Percentiles rank a stretch among this genome's conserved stretches.
These are phyloP conservation scores for Cryphonectria nitschkei DNA, from an alignment of 2,329 filamentous ascomycete species.

Conservation along the genomic window DNA sequence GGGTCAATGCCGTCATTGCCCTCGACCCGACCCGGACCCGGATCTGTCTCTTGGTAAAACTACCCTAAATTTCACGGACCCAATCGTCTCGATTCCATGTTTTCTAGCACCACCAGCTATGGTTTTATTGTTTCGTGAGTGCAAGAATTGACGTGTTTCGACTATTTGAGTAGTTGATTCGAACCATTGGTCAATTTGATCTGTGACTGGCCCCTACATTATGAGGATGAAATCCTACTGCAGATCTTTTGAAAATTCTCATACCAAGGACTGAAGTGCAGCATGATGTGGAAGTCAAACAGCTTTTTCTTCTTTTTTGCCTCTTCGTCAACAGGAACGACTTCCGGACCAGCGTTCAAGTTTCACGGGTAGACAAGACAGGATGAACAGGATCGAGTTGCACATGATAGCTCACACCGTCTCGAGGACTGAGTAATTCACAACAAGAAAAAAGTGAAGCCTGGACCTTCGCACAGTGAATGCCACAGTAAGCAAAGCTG, in stretches of 20 bases:
- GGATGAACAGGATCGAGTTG: neutral
- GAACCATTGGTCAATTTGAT: no score
- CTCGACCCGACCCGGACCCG: no score
- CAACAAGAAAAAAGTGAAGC: no score
- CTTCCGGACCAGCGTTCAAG: neutral
- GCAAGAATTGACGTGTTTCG: no score
- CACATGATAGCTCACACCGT: neutral
- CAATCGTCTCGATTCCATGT: neutral
- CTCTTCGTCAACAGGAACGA: neutral
- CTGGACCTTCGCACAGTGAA: no score
- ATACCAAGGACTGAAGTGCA: neutral
- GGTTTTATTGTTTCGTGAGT: neutral
- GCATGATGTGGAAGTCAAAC: neutral
- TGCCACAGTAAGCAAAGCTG: no score
- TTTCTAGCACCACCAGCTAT: neutral
- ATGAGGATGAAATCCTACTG: neutral
- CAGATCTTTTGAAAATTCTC: neutral
- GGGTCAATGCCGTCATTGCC: constrained; percentile 12
- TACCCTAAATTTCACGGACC: neutral
- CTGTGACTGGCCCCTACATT: no score
- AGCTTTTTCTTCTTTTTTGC: neutral
- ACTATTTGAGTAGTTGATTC: no score
- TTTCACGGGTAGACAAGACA: neutral
- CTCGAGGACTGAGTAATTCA: neutral
- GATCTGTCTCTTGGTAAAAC: neutral